Base-by-base conservation (phyloP, 2,329 filamentous ascomycete species). In the Rhynchosporium secalis region DNA sequence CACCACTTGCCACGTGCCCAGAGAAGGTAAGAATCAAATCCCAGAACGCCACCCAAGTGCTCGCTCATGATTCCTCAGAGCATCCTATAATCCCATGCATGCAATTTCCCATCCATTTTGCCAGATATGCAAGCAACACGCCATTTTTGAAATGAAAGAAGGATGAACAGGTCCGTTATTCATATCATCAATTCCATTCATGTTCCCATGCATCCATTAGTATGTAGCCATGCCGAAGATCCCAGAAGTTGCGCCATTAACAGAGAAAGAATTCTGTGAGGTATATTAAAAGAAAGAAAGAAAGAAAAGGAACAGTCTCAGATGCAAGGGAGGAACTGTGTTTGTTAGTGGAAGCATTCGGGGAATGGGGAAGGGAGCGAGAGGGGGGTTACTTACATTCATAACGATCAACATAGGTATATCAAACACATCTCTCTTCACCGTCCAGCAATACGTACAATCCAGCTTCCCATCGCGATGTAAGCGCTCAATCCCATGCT, bases 371-470 rank as follows among this genome's bases (percentile, higher is more conserved):
- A 48, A 36, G 33, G 20, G 20, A 20, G 20, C 20, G 20, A 20
- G 20, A 20, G 43, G 46, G 36, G n/a, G 48, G 58, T 59, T 8
- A 88, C 93, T 88, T 76, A 97, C 95, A 79, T 97, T 97, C 81
- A 98, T 94, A 73, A 97, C 91, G 76, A 98, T 96, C 79, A 98
- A 82, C 92, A 97, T 96, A 28, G 95, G 95, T 76, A 98, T 96
- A 78, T 98, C 94, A 78, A 98, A 98, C 46, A 95, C 91, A 76
- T 99, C 95, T 66, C 94, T 84, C 79, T 96, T 96, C 66, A 98
- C 93, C 66, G 91, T 94, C 93, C 94, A 98, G 79, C 91, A 96
- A 78, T 96, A 96, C 71, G 90, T 92, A 79, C 93, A 97, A 74
- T 96, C 91, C 62, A 98, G 90, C 77, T 95, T 93, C 59, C 93